A percentile compares a stretch with the other conserved stretches of the same genome.
phyloP scores from a whole-genome alignment of 805 yeast genomes.

The Huiozyma sinensis region DNA sequence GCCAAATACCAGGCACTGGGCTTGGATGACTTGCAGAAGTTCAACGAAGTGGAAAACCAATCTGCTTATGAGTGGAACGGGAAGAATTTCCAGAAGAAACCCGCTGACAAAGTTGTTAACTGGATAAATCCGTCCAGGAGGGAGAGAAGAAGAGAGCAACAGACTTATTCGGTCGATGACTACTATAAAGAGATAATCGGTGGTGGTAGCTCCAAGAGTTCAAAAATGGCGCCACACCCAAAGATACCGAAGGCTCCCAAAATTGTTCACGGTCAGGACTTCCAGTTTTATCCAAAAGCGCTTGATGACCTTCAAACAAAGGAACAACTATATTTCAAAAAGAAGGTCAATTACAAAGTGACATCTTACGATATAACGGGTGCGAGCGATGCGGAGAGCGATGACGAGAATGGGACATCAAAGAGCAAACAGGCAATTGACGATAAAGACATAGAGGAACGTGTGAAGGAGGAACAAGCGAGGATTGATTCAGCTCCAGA shows the following conservation, averaged over 20 bases:
- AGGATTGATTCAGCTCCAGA: conserved; percentile 46
- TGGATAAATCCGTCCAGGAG: conserved; percentile 62
- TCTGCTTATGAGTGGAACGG: conserved; percentile 98
- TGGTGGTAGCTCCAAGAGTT: conserved; percentile 16
- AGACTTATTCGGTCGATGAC: conserved; percentile 65
- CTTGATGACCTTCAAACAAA: conserved; percentile 44
- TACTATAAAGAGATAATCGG: conserved; percentile 60
- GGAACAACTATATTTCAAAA: conserved; percentile 56
- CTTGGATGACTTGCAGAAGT: conserved; percentile 85
- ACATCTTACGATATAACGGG: conserved; percentile 51
- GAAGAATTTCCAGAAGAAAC: conserved; percentile 41
- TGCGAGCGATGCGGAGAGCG: conserved; percentile 35
- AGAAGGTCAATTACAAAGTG: conserved; percentile 47
- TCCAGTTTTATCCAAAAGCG: conserved; percentile 57
- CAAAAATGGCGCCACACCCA: conserved; percentile 32
- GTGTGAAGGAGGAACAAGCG: conserved; percentile 37
- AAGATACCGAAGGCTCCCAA: conserved; percentile 52
- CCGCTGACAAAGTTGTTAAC: conserved; percentile 28
- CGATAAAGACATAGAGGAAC: conserved; percentile 6
- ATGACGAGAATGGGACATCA: conserved; percentile 34
- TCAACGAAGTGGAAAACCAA: conserved; percentile 59
- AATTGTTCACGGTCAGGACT: conserved; percentile 52
- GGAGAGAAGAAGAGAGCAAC: conserved; percentile 57
- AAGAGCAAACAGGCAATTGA: conserved; percentile 10
- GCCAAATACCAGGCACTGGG: conserved; percentile 80